Evolutionary conservation across 148 eudicot species (phyloP), one percentile per base, ranked within the genome.

Genomic region (Cornus florida): DNA sequence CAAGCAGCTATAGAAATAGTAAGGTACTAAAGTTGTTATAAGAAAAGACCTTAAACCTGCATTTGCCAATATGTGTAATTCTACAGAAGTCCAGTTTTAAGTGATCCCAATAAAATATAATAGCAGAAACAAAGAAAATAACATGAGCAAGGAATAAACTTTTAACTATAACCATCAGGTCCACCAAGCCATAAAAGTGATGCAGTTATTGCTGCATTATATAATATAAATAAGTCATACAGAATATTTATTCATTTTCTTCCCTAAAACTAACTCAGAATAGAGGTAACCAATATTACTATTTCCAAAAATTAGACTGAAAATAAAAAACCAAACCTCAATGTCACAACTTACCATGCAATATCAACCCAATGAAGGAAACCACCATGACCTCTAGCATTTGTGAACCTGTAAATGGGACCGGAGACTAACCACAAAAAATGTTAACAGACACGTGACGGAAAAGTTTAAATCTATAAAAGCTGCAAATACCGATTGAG

Each of bases 301-400:
- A 7, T 56, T 70, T 20, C 9, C 3, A 35, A 9, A 50, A 73
- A 53, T 9, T 68, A 41, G 31, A 67, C 19, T 5, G 31, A 20
- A 66, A 69, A 23, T 53, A n/a, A 23, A 23, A 9, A 78, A 14
- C 5, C 57, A 69, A 59, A 60, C 7, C 12, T 22, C 35, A 73
- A 73, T 24, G 20, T 56, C 12, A 66, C 6, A 50, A 79, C 88
- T 69, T 83, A 94, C 94, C 90, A 89, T 28, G 81, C 77, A 78
- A 86, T 82, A 81, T 90, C 84, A 72, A 88, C 88, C 98, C 98
- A 94, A 53, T 86, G 92, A 85, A 94, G 92, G 35, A 87, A 91
- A 81, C 91, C 92, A 64, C 98, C 97, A 81, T 91, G 97, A 48
- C 98, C 98, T 82, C 93, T 90, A 75, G 95, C 86, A 82, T 92